Evolutionary conservation across 129 eudicot species (phyloP).

Genomic region (Dittrichia graveolens): DNA sequence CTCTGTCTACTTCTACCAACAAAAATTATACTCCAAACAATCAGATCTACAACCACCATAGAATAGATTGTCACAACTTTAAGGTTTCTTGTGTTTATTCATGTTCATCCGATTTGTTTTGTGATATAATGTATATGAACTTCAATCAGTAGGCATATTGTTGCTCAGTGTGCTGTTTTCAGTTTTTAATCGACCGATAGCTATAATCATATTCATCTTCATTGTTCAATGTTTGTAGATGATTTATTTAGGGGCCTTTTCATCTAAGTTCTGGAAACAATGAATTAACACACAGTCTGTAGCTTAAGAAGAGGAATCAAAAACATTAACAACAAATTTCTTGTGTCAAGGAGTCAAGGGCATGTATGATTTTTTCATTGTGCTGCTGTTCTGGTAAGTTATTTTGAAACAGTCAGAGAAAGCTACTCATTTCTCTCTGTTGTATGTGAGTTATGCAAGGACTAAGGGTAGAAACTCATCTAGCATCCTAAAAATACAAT

Average conservation of each 20-base stretch:
- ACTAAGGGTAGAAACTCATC: too few species aligned
- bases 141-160: slow-evolving; percentile 1
- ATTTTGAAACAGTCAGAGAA: background rate
- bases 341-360: background rate
- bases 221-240: slow-evolving; percentile 20
- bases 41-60: slow-evolving; percentile 30
- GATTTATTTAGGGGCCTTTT: background rate
- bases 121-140: background rate
- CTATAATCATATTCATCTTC: background rate
- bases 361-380: background rate
- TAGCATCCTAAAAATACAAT: too few species aligned
- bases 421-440: background rate
- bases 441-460: too few species aligned
- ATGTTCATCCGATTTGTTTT: slow-evolving; percentile 20
- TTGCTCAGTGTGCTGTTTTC: background rate
- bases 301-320: background rate
- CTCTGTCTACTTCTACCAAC: background rate
- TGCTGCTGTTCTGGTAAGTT: background rate
- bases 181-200: background rate
- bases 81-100: background rate
- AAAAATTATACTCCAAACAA: background rate
- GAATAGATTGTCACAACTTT: background rate
- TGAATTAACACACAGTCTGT: background rate
- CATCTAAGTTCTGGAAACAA: background rate
- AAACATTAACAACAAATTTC: background rate